Conservation (phyloP, 257 asterid species). For the Solanum ossicruentum region DNA sequence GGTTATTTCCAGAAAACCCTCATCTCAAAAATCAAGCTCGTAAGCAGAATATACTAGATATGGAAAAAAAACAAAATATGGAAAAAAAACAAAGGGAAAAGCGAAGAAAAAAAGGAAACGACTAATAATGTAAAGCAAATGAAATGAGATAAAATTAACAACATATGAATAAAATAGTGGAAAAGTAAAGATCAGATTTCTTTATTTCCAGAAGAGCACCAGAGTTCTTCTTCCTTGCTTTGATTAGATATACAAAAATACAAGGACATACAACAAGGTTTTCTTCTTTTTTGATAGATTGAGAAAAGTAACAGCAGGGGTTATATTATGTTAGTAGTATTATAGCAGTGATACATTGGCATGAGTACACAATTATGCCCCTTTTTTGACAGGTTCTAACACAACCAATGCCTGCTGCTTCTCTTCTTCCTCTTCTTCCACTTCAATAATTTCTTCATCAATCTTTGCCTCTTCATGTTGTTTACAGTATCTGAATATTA, state of each 20-base stretch:
- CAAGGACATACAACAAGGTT: not conserved
- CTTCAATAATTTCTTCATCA: slow-evolving; percentile 17
- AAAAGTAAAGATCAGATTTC: not conserved
- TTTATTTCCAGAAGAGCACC: not conserved
- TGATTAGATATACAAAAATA: not conserved
- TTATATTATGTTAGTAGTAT: not conserved
- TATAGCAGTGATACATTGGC: not conserved
- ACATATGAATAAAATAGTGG: not conserved
- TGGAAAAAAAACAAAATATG: too few species aligned
- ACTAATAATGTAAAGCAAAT: too few species aligned
- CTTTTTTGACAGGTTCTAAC: slow-evolving; percentile 12
- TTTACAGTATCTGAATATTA: slow-evolving; percentile 55
- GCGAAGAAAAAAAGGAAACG: too few species aligned
- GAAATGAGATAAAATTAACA: too few species aligned
- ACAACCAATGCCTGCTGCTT: slow-evolving; percentile 40
- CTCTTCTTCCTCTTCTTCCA: slow-evolving; percentile 5
- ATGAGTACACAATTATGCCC: not conserved
- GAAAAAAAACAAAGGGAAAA: too few species aligned
- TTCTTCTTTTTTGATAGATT: not conserved
- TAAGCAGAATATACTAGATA: too few species aligned
- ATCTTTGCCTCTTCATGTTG: slow-evolving; percentile 26
- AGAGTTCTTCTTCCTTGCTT: not conserved
- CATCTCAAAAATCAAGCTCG: too few species aligned
- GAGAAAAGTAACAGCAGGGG: not conserved
- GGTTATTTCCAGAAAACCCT: not conserved